phyloP scores from a whole-genome alignment of 768 basidiomycete genomes.

The Lentinula raphanica region DNA sequence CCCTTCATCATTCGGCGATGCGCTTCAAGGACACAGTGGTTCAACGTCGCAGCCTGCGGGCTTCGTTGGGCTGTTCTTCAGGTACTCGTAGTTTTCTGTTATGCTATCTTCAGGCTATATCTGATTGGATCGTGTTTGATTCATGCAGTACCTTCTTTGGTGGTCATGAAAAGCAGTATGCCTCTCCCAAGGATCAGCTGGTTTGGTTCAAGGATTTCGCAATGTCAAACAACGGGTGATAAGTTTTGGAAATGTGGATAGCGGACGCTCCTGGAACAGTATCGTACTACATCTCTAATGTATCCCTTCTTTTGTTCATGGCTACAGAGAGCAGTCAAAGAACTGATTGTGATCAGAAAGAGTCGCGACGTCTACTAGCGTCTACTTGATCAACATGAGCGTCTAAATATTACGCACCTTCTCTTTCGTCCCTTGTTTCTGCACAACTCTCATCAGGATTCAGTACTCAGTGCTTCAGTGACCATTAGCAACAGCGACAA shows the following conservation, averaged over 20 bases:
- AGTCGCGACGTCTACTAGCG: too few relatives aligned
- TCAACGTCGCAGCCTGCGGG: slow-evolving; percentile 13
- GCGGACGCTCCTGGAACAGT: too few relatives aligned
- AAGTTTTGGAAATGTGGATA: too few relatives aligned
- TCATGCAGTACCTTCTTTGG: slow-evolving; percentile 67
- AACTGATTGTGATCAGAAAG: too few relatives aligned
- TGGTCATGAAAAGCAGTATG: slow-evolving; percentile 61
- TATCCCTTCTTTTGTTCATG: too few relatives aligned
- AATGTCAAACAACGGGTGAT: slow-evolving; percentile 33
- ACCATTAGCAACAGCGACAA: too few relatives aligned
- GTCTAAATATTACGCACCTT: too few relatives aligned
- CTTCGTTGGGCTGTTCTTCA: slow-evolving; percentile 67
- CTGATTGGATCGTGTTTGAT: background rate
- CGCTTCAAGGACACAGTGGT: background rate
- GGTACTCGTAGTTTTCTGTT: slow-evolving; percentile 33
- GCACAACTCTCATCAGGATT: too few relatives aligned
- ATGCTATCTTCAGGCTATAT: background rate
- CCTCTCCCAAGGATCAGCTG: slow-evolving; percentile 70
- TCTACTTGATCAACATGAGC: too few relatives aligned
- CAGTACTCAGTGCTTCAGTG: too few relatives aligned
- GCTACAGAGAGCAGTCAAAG: too few relatives aligned
- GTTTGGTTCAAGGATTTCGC: slow-evolving; percentile 71
- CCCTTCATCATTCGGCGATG: background rate
- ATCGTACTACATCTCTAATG: background rate
- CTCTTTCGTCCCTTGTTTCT: too few relatives aligned